These are phyloP conservation scores for Pontederia paniculata DNA, from an alignment of 176 grass and related monocot genomes.

Conservation along the genomic window DNA sequence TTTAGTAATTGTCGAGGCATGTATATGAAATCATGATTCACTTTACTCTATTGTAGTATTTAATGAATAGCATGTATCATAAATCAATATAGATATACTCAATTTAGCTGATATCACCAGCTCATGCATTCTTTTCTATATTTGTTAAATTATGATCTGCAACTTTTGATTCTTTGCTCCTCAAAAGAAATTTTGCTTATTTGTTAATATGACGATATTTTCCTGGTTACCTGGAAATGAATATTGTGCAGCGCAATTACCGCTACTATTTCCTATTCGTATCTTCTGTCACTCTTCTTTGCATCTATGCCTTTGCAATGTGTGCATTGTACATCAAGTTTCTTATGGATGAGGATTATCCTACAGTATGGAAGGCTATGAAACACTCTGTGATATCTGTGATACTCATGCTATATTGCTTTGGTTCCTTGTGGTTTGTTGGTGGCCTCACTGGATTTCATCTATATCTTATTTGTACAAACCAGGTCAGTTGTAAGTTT, in stretches of 20 bases:
- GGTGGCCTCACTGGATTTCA: constrained; percentile 96
- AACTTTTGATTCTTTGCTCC: background rate
- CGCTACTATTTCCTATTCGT: constrained; percentile 95
- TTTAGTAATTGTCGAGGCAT: too few relatives aligned
- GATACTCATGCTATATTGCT: constrained; percentile 83
- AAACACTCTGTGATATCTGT: constrained; percentile 66
- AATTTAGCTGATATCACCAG: too few relatives aligned
- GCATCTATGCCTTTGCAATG: constrained; percentile 93
- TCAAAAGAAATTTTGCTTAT: too few relatives aligned
- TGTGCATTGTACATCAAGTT: constrained; percentile 86
- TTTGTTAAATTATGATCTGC: background rate
- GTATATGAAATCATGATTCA: too few relatives aligned
- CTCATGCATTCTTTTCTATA: background rate
- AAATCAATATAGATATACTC: too few relatives aligned
- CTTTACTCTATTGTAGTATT: too few relatives aligned
- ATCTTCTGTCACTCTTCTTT: constrained; percentile 83
- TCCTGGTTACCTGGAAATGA: constrained; percentile 9
- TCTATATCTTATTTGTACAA: constrained; percentile 81
- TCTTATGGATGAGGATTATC: constrained; percentile 74
- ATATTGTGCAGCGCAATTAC: constrained; percentile 73
- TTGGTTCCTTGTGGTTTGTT: constrained; percentile 92
- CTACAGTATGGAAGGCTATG: constrained; percentile 95
- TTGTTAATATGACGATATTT: background rate
- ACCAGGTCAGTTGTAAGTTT: constrained; percentile 52
- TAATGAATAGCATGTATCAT: too few relatives aligned